phyloP scores from a whole-genome alignment of 2,329 filamentous ascomycete genomes.

The Cladobotryum protrusum region DNA sequence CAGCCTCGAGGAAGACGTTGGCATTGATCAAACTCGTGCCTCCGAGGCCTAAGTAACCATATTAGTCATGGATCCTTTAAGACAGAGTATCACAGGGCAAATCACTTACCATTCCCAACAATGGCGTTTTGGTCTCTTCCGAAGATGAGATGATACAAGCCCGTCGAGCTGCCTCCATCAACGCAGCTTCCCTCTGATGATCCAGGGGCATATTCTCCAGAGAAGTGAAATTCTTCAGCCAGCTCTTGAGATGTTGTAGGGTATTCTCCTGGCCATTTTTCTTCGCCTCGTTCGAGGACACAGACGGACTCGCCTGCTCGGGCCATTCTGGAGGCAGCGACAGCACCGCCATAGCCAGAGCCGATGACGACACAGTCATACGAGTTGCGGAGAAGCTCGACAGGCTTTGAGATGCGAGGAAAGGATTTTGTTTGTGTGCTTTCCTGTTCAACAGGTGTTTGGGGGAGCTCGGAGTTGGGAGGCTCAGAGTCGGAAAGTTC shows the following conservation, averaged over 20 bases:
- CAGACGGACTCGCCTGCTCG: slow-evolving; percentile 52
- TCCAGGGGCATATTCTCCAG: slow-evolving; percentile 44
- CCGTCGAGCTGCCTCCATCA: slow-evolving; percentile 47
- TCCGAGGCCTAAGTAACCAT: slow-evolving; percentile 41
- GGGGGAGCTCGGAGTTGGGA: background rate
- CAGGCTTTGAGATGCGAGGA: slow-evolving; percentile 49
- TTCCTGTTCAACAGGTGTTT: background rate
- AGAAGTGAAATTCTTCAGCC: slow-evolving; percentile 48
- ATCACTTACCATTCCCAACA: slow-evolving; percentile 47
- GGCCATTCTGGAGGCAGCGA: slow-evolving; percentile 60
- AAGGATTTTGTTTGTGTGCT: slow-evolving; percentile 24
- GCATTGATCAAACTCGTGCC: slow-evolving; percentile 62
- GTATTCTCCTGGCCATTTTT: slow-evolving; percentile 62
- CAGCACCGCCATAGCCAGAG: slow-evolving; percentile 61
- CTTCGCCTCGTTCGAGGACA: slow-evolving; percentile 57
- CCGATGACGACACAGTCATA: slow-evolving; percentile 65
- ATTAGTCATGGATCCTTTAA: slow-evolving; percentile 19
- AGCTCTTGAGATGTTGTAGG: slow-evolving; percentile 43
- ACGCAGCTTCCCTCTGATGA: slow-evolving; percentile 30
- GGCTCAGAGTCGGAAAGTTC: no score
- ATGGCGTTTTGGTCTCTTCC: slow-evolving; percentile 59
- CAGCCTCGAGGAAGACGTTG: slow-evolving; percentile 58
- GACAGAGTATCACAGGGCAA: slow-evolving; percentile 2
- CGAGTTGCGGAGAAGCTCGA: slow-evolving; percentile 48
- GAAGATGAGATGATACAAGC: slow-evolving; percentile 57